Conservation (phyloP, 2,329 filamentous ascomycete genomes). For the Aspergillus felis region DNA sequence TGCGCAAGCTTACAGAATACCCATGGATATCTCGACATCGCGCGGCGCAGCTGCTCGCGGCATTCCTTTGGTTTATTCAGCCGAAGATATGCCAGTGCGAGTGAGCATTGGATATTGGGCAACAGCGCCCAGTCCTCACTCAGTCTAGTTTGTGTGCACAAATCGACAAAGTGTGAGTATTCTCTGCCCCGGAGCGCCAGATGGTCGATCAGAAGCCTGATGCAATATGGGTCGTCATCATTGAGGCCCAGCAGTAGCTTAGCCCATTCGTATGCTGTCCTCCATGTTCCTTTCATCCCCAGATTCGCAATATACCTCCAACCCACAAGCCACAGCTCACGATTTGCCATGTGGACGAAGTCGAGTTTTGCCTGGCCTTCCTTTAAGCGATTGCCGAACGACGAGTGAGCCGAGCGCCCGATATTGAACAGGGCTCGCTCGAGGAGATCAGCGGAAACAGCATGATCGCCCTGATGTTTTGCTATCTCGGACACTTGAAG, state of each 20-base stretch:
- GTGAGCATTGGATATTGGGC: slow-evolving; percentile 70
- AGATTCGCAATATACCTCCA: slow-evolving; percentile 86
- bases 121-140: slow-evolving; percentile 52
- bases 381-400: slow-evolving; percentile 71
- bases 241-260: slow-evolving; percentile 77
- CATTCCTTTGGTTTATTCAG: slow-evolving; percentile 63
- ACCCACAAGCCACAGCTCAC: slow-evolving; percentile 86
- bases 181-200: slow-evolving; percentile 79
- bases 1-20: slow-evolving; percentile 76
- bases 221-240: slow-evolving; percentile 74
- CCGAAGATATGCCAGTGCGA: slow-evolving; percentile 72
- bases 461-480: slow-evolving; percentile 84
- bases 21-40: slow-evolving; percentile 77
- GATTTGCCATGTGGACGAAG: slow-evolving; percentile 78
- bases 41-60: slow-evolving; percentile 59
- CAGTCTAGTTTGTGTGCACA: slow-evolving; percentile 54
- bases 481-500: slow-evolving; percentile 90
- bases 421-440: slow-evolving; percentile 91
- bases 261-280: slow-evolving; percentile 90
- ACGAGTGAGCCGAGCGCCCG: slow-evolving; percentile 79
- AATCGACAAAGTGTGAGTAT: slow-evolving; percentile 68
- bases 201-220: slow-evolving; percentile 76
- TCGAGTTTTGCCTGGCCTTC: slow-evolving; percentile 76
- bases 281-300: slow-evolving; percentile 85
- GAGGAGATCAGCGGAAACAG: slow-evolving; percentile 78